Conservation (phyloP, 2,329 filamentous ascomycete species). For the Trichoderma sp. region DNA sequence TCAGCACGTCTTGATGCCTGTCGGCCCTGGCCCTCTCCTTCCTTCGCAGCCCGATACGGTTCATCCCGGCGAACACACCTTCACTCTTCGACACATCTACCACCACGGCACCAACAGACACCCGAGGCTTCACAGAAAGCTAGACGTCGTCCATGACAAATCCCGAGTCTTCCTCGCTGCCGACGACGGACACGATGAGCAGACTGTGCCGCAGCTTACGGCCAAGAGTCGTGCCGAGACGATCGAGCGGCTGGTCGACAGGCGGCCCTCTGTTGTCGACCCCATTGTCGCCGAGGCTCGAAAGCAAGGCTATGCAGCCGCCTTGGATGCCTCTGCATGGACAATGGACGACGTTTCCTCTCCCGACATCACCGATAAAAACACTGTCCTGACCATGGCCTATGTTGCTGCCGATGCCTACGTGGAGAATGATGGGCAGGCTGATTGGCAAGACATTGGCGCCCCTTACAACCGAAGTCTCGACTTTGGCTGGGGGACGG, state of each 20-base stretch:
- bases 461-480: constrained; percentile 77
- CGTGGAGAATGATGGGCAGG: constrained; percentile 64
- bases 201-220: constrained; percentile 51
- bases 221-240: constrained; percentile 62
- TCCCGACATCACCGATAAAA: constrained; percentile 81
- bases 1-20: constrained; percentile 44
- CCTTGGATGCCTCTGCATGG: constrained; percentile 74
- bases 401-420: constrained; percentile 90
- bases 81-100: constrained; percentile 81
- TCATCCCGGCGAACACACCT: constrained; percentile 52
- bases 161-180: constrained; percentile 57
- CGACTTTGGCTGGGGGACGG: constrained; percentile 88
- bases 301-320: constrained; percentile 62
- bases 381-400: constrained; percentile 78
- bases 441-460: constrained; percentile 81
- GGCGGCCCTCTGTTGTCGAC: constrained; percentile 73
- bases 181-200: constrained; percentile 54
- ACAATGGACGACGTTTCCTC: constrained; percentile 72
- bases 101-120: constrained; percentile 83
- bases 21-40: constrained; percentile 35
- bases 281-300: constrained; percentile 72
- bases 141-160: constrained; percentile 62
- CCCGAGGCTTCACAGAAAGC: constrained; percentile 70
- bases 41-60: constrained; percentile 44
- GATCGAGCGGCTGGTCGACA: constrained; percentile 79